Conservation (phyloP, 306 rosid species). For the Cicer arietinum region DNA sequence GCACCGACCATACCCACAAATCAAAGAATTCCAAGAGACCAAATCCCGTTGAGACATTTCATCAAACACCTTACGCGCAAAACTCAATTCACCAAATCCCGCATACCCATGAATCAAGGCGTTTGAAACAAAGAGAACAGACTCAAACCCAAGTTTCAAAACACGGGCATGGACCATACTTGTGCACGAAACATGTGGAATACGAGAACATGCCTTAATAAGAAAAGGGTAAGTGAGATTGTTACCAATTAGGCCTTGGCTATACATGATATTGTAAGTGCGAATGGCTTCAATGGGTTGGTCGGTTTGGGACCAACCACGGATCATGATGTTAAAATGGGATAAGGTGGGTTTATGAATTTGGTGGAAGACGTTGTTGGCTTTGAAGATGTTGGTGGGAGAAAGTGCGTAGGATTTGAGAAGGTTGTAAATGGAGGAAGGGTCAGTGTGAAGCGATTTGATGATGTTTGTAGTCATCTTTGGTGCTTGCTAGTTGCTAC, state of each 20-base stretch:
- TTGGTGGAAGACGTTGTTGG: slow-evolving; percentile 38
- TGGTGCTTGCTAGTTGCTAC: no score
- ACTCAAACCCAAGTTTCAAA: slow-evolving; percentile 68
- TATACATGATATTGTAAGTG: slow-evolving; percentile 56
- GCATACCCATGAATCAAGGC: slow-evolving; percentile 66
- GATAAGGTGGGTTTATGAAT: slow-evolving; percentile 58
- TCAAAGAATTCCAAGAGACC: slow-evolving; percentile 90
- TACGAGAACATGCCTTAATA: slow-evolving; percentile 79
- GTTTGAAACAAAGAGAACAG: slow-evolving; percentile 66
- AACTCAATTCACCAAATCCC: slow-evolving; percentile 49
- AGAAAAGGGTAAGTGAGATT: slow-evolving; percentile 64
- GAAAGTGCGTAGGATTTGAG: slow-evolving; percentile 60
- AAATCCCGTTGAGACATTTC: slow-evolving; percentile 73
- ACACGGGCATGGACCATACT: slow-evolving; percentile 52
- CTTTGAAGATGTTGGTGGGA: not conserved
- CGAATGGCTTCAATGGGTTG: slow-evolving; percentile 64
- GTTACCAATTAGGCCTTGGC: slow-evolving; percentile 56
- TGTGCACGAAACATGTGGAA: slow-evolving; percentile 49
- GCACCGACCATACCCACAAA: slow-evolving; percentile 70
- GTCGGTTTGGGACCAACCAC: slow-evolving; percentile 63
- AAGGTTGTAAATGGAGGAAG: slow-evolving; percentile 57
- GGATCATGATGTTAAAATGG: slow-evolving; percentile 73
- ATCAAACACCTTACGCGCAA: slow-evolving; percentile 69
- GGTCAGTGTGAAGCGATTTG: slow-evolving; percentile 56
- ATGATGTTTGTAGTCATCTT: slow-evolving; percentile 16